phyloP scores from a whole-genome alignment of 1,139 yeast species.

The Yamadazyma aaseri region DNA sequence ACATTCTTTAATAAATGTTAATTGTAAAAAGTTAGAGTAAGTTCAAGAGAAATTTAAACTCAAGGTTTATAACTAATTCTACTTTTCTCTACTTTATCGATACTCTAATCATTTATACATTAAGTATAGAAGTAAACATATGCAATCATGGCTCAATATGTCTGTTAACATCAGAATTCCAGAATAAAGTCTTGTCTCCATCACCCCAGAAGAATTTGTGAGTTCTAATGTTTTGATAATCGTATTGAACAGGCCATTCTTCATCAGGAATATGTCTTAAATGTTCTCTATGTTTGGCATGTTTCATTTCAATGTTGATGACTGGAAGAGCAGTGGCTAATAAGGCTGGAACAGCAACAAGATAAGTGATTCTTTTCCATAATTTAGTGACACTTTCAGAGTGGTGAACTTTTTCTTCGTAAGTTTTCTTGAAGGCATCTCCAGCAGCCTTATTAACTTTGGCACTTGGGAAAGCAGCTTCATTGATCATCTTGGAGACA shows the following conservation, averaged over 20 bases:
- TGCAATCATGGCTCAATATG: slow-evolving; percentile 46
- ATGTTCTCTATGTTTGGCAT: slow-evolving; percentile 88
- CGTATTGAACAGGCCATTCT: slow-evolving; percentile 90
- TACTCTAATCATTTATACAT: slow-evolving; percentile 5
- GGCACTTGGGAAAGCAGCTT: slow-evolving; percentile 30
- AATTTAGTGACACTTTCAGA: slow-evolving; percentile 69
- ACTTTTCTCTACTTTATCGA: no score
- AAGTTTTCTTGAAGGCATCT: slow-evolving; percentile 39
- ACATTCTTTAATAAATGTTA: slow-evolving; percentile 1
- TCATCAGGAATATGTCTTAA: slow-evolving; percentile 73
- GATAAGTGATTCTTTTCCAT: slow-evolving; percentile 84
- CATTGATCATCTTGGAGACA: slow-evolving; percentile 42
- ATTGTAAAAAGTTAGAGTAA: no score
- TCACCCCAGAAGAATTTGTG: slow-evolving; percentile 97
- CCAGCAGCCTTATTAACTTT: slow-evolving; percentile 42
- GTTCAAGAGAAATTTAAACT: no score
- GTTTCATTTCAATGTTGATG: slow-evolving; percentile 76
- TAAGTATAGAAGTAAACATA: slow-evolving; percentile 1
- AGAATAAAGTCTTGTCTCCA: slow-evolving; percentile 95
- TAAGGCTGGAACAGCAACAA: slow-evolving; percentile 81
- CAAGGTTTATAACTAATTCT: no score
- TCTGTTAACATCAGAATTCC: slow-evolving; percentile 93
- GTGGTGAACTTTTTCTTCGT: slow-evolving; percentile 71
- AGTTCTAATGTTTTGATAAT: slow-evolving; percentile 84
- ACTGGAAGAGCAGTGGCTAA: slow-evolving; percentile 76